Conservation (phyloP, 257 asterid species). For the Echites panduratus region DNA sequence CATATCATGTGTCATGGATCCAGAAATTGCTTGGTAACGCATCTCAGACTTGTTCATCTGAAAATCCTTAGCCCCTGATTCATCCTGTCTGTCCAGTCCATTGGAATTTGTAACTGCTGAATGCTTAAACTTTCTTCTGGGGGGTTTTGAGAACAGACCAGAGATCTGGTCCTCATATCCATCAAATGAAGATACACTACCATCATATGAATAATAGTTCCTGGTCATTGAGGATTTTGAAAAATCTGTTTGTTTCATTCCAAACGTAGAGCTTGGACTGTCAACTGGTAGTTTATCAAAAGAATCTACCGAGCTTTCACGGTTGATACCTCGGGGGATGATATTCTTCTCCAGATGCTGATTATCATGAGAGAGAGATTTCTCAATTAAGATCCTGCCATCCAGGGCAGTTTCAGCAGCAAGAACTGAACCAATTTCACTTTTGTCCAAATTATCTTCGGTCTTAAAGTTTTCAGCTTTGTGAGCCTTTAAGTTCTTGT, state of each 20-base stretch:
- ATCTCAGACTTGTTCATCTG: constrained; percentile 28
- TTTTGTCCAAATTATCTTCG: constrained; percentile 12
- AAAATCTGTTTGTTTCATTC: constrained; percentile 15
- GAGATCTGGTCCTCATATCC: constrained; percentile 36
- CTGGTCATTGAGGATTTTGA: constrained; percentile 33
- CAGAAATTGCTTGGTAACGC: constrained; percentile 17
- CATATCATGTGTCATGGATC: constrained; percentile 20
- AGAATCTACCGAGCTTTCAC: constrained; percentile 36
- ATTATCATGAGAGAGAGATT: constrained; percentile 32
- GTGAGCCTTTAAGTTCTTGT: constrained; percentile 16
- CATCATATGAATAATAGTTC: constrained; percentile 51
- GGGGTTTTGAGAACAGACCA: constrained; percentile 27
- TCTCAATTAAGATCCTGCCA: constrained; percentile 28
- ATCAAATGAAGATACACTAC: constrained; percentile 67
- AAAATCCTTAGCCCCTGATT: constrained; percentile 14
- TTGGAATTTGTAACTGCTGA: constrained; percentile 17
- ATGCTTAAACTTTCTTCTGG: constrained; percentile 29
- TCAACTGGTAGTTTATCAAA: constrained; percentile 29
- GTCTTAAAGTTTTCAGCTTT: constrained; percentile 10
- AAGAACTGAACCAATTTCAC: constrained; percentile 14
- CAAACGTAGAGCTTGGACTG: constrained; percentile 26
- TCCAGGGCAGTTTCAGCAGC: constrained; percentile 27
- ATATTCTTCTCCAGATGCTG: constrained; percentile 26
- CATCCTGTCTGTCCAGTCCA: constrained; percentile 22
- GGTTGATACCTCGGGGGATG: constrained; percentile 25